phyloP scores from a whole-genome alignment of 306 rosid genomes.

The Datisca glomerata region DNA sequence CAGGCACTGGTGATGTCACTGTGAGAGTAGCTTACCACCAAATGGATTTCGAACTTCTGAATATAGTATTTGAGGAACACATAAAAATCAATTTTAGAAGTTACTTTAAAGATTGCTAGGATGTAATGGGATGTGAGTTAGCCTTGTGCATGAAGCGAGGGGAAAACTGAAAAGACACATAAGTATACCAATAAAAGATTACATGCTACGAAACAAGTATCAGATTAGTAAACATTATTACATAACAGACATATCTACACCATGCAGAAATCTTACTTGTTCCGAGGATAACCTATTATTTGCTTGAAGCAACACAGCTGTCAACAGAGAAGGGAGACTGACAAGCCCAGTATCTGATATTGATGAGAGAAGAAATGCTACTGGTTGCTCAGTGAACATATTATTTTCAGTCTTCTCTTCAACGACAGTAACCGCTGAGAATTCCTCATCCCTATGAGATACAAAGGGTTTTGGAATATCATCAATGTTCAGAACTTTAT shows the following conservation, averaged over 20 bases:
- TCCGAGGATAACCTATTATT: slow-evolving; percentile 85
- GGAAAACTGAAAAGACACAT: too few relatives aligned
- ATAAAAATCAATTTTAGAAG: too few relatives aligned
- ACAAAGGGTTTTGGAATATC: slow-evolving; percentile 27
- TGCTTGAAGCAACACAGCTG: slow-evolving; percentile 91
- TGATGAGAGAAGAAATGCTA: slow-evolving; percentile 63
- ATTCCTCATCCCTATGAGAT: slow-evolving; percentile 41
- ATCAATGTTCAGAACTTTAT: slow-evolving; percentile 27
- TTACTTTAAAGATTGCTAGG: too few relatives aligned
- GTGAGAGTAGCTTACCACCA: too few relatives aligned
- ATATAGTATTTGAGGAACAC: too few relatives aligned
- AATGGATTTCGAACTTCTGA: too few relatives aligned
- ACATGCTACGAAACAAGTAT: too few relatives aligned
- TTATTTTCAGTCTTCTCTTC: slow-evolving; percentile 34
- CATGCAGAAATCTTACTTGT: slow-evolving; percentile 40
- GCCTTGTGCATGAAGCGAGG: too few relatives aligned
- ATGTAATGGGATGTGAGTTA: too few relatives aligned
- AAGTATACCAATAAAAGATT: too few relatives aligned
- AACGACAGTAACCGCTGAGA: slow-evolving; percentile 15
- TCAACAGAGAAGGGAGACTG: slow-evolving; percentile 88
- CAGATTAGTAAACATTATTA: too few relatives aligned
- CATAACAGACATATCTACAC: slow-evolving; percentile 12
- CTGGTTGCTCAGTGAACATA: slow-evolving; percentile 46
- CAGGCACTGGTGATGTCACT: too few relatives aligned
- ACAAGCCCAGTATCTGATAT: slow-evolving; percentile 89